Evolutionary conservation across 441 rosid species (phyloP), one percentile per base, ranked within the genome.

Genomic region (Populus hybrid): DNA sequence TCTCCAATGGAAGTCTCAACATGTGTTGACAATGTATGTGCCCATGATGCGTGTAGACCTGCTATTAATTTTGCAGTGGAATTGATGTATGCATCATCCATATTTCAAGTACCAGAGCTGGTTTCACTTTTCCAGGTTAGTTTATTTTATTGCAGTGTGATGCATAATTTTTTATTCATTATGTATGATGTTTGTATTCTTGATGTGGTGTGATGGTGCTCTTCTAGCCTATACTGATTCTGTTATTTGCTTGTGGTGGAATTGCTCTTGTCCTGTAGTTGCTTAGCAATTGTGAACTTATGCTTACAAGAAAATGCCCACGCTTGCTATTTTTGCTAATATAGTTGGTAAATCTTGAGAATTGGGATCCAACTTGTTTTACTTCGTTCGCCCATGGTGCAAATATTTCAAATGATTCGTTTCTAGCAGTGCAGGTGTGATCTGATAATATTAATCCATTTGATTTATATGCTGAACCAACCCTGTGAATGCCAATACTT

Each of bases 11-110:
- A 90, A 79, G 97, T 91, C 56, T 93, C 98, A 1, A 90, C 92
- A 23, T 95, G 99, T 80, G 95, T 95, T 72, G 94, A 93, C 78
- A 23, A 81, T 45, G 82, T 73, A 21, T 95, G 99, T 69, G 79
- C 78, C 45, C 99, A 95, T 81, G 92, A 91, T 80, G 89, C 93
- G 9, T 95, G 99, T 86, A 79, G 87, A 74, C 98, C 99, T 8
- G 97, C 92, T n/a, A 88, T 95, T 73, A 81, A 78, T 81, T 95
- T 90, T 75, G 88, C 87, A 0, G 97, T 91, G 73, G 95, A 95
- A 83, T 79, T 93, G 92, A 83, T 93, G 89, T 91, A 92, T 85
- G 97, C 95, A n/a, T 88, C 97, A 0, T 74, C 81, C 72, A 85
- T 89, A 74, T 95, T 95, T 81, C 86, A 86, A 86, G 85, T 95